Conservation (phyloP, 2,329 filamentous ascomycete species). For the Arthrinium puccinioides region DNA sequence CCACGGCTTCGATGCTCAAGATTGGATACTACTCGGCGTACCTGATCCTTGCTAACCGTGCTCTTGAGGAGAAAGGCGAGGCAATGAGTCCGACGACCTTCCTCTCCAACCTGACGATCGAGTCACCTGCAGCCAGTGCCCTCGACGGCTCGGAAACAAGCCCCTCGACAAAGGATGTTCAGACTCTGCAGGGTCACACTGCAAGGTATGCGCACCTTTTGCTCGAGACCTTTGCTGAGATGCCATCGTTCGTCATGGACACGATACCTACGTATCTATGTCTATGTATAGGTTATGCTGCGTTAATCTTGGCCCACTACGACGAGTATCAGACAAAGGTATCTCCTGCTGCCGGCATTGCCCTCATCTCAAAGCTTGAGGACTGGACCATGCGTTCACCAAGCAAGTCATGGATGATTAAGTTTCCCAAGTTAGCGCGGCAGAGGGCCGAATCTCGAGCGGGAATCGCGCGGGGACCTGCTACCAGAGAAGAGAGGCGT, state of each 20-base stretch:
- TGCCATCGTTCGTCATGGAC: constrained; percentile 22
- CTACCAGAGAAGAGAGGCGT: constrained; percentile 1
- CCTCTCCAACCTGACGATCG: constrained; percentile 13
- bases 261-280: constrained; percentile 19
- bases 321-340: constrained; percentile 21
- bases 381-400: constrained; percentile 21
- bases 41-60: constrained; percentile 22
- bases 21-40: constrained; percentile 26
- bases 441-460: constrained; percentile 19
- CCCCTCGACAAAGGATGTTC: constrained; percentile 7
- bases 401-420: constrained; percentile 22
- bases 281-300: constrained; percentile 25
- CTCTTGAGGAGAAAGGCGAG: constrained; percentile 21
- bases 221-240: constrained; percentile 23
- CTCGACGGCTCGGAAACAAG: constrained; percentile 5
- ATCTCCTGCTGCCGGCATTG: constrained; percentile 16
- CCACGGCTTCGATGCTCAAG: constrained; percentile 24
- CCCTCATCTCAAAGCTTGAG: constrained; percentile 19
- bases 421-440: constrained; percentile 20
- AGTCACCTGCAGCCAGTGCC: constrained; percentile 5
- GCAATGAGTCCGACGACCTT: constrained; percentile 19
- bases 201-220: constrained; percentile 21
- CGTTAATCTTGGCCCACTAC: constrained; percentile 23
- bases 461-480: background rate
- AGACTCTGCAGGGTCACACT: constrained; percentile 15